Evolutionary conservation across 2,329 filamentous ascomycete genomes (phyloP).

Genomic region (Aschersonia sp.): DNA sequence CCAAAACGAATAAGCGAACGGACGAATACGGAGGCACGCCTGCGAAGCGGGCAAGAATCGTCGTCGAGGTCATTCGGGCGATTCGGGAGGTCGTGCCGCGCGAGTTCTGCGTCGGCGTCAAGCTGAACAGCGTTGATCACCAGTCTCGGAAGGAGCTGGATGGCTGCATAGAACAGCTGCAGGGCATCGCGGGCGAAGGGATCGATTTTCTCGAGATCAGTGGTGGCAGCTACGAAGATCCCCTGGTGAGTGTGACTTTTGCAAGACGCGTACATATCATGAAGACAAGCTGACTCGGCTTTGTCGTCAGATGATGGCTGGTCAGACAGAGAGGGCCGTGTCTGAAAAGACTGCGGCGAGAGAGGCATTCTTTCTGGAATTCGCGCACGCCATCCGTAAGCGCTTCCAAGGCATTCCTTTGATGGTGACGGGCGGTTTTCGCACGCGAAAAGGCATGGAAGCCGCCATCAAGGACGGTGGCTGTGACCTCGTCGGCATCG

Average conservation of each 20-base stretch:
- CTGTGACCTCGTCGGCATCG: conserved; percentile 28
- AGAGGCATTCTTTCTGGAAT: conserved; percentile 57
- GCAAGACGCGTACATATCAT: too few relatives aligned
- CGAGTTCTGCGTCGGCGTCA: conserved; percentile 35
- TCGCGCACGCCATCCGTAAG: conserved; percentile 36
- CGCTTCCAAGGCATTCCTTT: conserved; percentile 28
- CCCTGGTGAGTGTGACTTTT: conserved; percentile 17
- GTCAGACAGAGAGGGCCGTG: background rate
- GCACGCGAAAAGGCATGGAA: conserved; percentile 29
- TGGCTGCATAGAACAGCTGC: conserved; percentile 44
- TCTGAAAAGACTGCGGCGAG: conserved; percentile 28
- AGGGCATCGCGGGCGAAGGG: conserved; percentile 28
- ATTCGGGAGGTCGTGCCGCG: conserved; percentile 21
- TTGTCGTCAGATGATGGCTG: conserved; percentile 2
- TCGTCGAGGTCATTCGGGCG: conserved; percentile 33
- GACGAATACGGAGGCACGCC: conserved; percentile 41
- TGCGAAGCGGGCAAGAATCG: conserved; percentile 30
- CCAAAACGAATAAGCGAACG: conserved; percentile 32
- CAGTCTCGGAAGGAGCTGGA: conserved; percentile 28
- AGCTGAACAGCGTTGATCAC: conserved; percentile 44
- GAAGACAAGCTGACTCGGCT: background rate
- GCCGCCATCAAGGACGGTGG: conserved; percentile 19
- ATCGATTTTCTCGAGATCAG: conserved; percentile 57
- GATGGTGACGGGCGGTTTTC: conserved; percentile 51
- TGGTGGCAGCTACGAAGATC: conserved; percentile 45